Evolutionary conservation across 2,329 filamentous ascomycete genomes (phyloP), one percentile per base, ranked within the genome.

Genomic region (Epichloe sibirici): DNA sequence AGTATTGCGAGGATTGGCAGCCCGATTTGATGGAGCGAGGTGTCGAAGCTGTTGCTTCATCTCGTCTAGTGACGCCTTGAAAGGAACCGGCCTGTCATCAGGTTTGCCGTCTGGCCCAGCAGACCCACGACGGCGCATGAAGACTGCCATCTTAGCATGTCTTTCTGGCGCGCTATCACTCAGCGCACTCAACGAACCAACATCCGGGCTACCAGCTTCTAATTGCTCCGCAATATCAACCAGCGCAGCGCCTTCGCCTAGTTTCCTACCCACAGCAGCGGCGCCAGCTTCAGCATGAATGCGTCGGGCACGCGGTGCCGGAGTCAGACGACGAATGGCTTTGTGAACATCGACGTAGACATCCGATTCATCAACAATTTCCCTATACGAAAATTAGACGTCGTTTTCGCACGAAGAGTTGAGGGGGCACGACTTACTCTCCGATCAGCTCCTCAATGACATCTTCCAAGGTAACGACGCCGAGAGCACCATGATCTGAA

Each of bases 281-380:
- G 65, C 63, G 4, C 63, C 62, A 6, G 63, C 62, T 39, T 65
- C 65, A 34, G 63, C 62, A 13, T 69, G 77, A 23, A 64, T 68
- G 34, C 73, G 77, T 52, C 86, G 81, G 45, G 82, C 82, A 63
- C 88, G 86, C 1, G 91, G 91, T 2, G 90, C 90, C 1, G 90
- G 90, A 21, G 85, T 81, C 62, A 94, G 79, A 50, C 93, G 87
- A 53, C 93, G 83, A 59, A 98, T 96, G 23, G 93, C 93, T 72
- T 97, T 97, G 75, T 97, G 93, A 2, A 98, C 90, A 67, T 98
- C 93, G 57, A 98, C 85, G 63, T 95, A 98, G 11, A 98, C 93
- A 68, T 98, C 93, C 0, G 91, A 97, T 68, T 98, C 93, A 66
- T 98, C 93, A 57, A 98, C 94, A 58, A 97, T 98, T 77, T 98